These are phyloP conservation scores for Nitzschia palea DNA, from an alignment of 108 stramenopile genomes.

Conservation along the genomic window DNA sequence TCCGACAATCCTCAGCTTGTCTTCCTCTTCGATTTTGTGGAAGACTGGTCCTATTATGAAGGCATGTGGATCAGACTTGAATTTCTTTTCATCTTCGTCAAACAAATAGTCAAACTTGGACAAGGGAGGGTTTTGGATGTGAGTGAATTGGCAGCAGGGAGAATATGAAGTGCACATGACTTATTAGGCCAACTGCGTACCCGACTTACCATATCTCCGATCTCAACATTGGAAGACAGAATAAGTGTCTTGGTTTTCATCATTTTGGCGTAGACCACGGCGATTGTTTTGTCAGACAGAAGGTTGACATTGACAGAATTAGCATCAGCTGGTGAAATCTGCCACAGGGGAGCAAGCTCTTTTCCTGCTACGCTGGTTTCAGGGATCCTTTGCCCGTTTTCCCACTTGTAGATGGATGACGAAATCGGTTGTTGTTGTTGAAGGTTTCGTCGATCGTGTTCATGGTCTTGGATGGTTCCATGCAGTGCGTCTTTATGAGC, in stretches of 20 bases:
- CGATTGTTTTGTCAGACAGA: constrained; percentile 13
- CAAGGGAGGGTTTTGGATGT: too few species aligned
- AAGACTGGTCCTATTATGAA: background rate
- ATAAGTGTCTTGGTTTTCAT: background rate
- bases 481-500: constrained; percentile 10
- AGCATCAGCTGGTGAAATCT: constrained; percentile 16
- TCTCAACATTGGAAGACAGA: constrained; percentile 1
- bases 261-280: background rate
- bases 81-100: background rate
- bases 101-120: background rate
- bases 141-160: too few species aligned
- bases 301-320: constrained; percentile 16
- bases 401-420: constrained; percentile 3
- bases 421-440: background rate
- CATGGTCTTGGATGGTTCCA: constrained; percentile 19
- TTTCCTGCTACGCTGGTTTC: background rate
- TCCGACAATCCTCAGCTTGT: too few species aligned
- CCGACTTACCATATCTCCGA: constrained; percentile 14
- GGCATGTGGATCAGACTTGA: background rate
- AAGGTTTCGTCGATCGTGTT: background rate
- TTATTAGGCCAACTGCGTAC: too few species aligned
- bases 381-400: background rate
- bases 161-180: too few species aligned
- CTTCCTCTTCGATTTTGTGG: too few species aligned
- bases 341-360: constrained; percentile 27